These are phyloP conservation scores for Phytophthora sojae DNA, from an alignment of 352 stramenopile genomes.

Conservation along the genomic window DNA sequence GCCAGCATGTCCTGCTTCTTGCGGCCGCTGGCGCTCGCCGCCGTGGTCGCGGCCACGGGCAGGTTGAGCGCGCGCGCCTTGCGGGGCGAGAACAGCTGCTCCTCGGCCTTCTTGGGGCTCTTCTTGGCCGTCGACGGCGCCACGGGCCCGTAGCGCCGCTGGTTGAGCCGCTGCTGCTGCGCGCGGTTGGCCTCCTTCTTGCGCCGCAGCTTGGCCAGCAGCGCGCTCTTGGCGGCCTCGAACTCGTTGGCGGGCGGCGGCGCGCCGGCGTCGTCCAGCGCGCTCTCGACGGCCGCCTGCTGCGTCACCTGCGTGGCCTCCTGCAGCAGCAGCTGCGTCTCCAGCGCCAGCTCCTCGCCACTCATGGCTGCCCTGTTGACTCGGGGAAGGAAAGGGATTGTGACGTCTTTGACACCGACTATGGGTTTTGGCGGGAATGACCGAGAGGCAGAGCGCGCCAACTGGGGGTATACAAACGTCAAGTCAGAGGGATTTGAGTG, in stretches of 20 bases:
- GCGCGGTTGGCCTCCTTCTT: slow-evolving; percentile 67
- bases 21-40: slow-evolving; percentile 31
- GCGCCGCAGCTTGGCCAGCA: slow-evolving; percentile 70
- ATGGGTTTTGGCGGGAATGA: slow-evolving; percentile 4
- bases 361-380: slow-evolving; percentile 33
- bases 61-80: slow-evolving; percentile 57
- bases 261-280: slow-evolving; percentile 27
- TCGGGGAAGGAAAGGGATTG: too few relatives aligned
- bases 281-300: slow-evolving; percentile 40
- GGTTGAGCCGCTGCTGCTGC: slow-evolving; percentile 60
- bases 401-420: neutral
- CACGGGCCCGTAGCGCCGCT: slow-evolving; percentile 44
- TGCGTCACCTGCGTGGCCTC: slow-evolving; percentile 69
- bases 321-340: slow-evolving; percentile 85
- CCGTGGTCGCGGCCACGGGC: slow-evolving; percentile 48
- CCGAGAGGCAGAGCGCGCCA: slow-evolving; percentile 17
- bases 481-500: slow-evolving; percentile 9
- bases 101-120: neutral
- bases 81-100: slow-evolving; percentile 37
- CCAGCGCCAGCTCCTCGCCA: slow-evolving; percentile 66
- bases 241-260: slow-evolving; percentile 48
- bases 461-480: slow-evolving; percentile 21
- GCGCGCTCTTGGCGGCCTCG: slow-evolving; percentile 59
- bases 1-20: slow-evolving; percentile 75
- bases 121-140: slow-evolving; percentile 5